Conservation (phyloP, 768 basidiomycete genomes). For the Macrolepiota fuliginosa region DNA sequence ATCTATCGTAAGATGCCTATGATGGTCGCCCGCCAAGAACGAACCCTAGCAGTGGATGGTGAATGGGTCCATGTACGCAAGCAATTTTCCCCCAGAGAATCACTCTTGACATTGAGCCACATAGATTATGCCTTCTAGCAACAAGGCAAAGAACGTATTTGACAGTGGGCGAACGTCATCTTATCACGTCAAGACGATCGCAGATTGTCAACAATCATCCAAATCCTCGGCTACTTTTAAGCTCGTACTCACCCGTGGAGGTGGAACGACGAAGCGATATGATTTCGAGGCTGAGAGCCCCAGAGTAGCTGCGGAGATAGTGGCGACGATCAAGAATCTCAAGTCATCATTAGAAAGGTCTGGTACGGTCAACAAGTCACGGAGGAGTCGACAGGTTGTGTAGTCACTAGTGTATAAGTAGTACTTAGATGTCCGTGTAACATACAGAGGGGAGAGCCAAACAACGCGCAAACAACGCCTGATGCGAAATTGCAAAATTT, state of each 20-base stretch:
- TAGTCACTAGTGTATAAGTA: no score
- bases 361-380: conserved; percentile 57
- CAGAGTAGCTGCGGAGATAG: conserved; percentile 78
- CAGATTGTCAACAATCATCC: conserved; percentile 77
- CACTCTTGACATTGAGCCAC: conserved; percentile 14
- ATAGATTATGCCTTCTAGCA: conserved; percentile 87
- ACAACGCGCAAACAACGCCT: background rate
- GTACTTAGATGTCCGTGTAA: no score
- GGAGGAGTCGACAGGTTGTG: conserved; percentile 59
- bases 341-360: conserved; percentile 65
- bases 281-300: conserved; percentile 95
- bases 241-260: conserved; percentile 75
- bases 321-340: conserved; percentile 65
- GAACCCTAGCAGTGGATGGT: conserved; percentile 91
- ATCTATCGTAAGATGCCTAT: conserved; percentile 95
- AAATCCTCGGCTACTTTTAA: conserved; percentile 86
- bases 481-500: background rate
- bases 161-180: conserved; percentile 90
- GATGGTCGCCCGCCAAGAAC: conserved; percentile 87
- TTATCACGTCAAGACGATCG: conserved; percentile 87
- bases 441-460: background rate
- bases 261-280: conserved; percentile 76
- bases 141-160: conserved; percentile 76
- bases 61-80: conserved; percentile 81
- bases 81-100: background rate